Evolutionary conservation across 2,329 filamentous ascomycete species (phyloP).

Genomic region (Aspergillus carbonarius): DNA sequence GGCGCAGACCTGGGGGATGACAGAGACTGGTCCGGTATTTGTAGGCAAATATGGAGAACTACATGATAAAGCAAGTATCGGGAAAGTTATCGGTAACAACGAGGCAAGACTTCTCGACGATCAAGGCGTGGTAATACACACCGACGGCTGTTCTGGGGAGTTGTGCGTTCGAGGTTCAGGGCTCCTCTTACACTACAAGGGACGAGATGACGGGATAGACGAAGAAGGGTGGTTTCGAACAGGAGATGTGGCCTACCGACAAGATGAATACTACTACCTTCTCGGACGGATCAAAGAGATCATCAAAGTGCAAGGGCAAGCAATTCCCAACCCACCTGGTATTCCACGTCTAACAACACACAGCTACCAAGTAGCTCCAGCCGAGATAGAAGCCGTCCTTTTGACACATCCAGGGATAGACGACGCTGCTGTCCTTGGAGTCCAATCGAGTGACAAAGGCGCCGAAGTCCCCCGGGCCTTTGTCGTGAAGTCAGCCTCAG

Average conservation of each 20-base stretch:
- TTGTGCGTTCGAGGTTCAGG: neutral
- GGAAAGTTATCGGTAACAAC: slow-evolving; percentile 32
- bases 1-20: slow-evolving; percentile 51
- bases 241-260: slow-evolving; percentile 29
- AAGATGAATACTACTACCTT: slow-evolving; percentile 28
- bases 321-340: neutral
- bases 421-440: slow-evolving; percentile 45
- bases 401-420: slow-evolving; percentile 38
- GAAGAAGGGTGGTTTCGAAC: slow-evolving; percentile 35
- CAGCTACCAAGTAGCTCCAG: slow-evolving; percentile 42
- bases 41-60: slow-evolving; percentile 31
- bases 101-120: slow-evolving; percentile 28
- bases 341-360: neutral
- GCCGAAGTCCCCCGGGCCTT: slow-evolving; percentile 41
- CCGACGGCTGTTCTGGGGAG: neutral
- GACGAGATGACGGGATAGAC: slow-evolving; percentile 23
- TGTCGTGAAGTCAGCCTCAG: slow-evolving; percentile 28
- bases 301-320: slow-evolving; percentile 39
- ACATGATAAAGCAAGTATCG: slow-evolving; percentile 44
- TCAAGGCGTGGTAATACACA: neutral
- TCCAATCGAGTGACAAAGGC: slow-evolving; percentile 24
- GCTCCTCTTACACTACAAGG: slow-evolving; percentile 25
- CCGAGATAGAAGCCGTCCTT: slow-evolving; percentile 43
- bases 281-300: slow-evolving; percentile 34
- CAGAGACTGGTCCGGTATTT: slow-evolving; percentile 45